Percentiles rank a stretch among this genome's conserved stretches.
Evolutionary conservation across 2,329 filamentous ascomycete species (phyloP).

Genomic region (Fusarium subtropicale): DNA sequence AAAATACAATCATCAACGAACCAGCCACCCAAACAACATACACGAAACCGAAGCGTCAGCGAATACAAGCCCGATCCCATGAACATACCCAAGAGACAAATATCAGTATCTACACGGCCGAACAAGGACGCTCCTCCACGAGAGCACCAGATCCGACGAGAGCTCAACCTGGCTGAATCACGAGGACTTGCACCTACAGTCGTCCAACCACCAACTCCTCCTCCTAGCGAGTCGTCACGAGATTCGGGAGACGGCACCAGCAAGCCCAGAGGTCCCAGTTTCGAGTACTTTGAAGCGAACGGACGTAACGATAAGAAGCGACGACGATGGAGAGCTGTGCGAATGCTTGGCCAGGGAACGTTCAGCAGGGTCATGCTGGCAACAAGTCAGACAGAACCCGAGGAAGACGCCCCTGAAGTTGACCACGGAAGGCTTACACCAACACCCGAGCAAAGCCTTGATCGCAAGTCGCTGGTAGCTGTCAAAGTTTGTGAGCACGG

Average conservation of each 20-base stretch:
- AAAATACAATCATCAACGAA: constrained; percentile 52
- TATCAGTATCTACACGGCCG: constrained; percentile 75
- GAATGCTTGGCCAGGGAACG: constrained; percentile 88
- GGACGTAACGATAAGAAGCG: constrained; percentile 76
- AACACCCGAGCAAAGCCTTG: constrained; percentile 49
- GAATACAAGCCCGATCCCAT: constrained; percentile 84
- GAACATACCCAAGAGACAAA: constrained; percentile 75
- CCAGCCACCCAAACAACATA: constrained; percentile 57
- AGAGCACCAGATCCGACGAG: constrained; percentile 72
- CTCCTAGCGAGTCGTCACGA: constrained; percentile 77
- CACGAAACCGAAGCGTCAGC: constrained; percentile 85
- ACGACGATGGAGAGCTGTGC: constrained; percentile 82
- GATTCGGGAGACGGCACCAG: constrained; percentile 57
- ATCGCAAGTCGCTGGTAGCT: constrained; percentile 87
- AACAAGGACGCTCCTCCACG: constrained; percentile 50
- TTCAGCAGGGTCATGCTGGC: constrained; percentile 96
- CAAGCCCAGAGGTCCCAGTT: constrained; percentile 54
- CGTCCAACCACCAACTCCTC: constrained; percentile 80
- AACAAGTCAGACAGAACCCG: constrained; percentile 75
- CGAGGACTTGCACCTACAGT: constrained; percentile 74
- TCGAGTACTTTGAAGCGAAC: constrained; percentile 77
- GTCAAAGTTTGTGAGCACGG: constrained; percentile 97
- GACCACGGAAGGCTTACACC: constrained; percentile 50
- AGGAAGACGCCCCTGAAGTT: constrained; percentile 57
- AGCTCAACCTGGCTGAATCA: constrained; percentile 82